Conservation (phyloP, 345 rosid species). For the Linum trigynum region DNA sequence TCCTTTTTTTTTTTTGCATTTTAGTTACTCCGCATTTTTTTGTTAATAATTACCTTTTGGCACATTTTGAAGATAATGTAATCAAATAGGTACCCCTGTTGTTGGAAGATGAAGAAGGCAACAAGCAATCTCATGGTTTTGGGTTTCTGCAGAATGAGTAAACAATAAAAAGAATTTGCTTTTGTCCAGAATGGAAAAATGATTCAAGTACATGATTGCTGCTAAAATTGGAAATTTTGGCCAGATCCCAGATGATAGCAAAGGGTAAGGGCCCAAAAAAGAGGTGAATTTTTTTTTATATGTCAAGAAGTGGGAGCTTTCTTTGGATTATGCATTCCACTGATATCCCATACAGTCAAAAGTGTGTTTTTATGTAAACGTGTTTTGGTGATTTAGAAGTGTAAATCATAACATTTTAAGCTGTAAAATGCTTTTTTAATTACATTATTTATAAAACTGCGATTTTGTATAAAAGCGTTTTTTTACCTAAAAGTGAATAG, state of each 20-base stretch:
- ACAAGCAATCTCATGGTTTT: neutral
- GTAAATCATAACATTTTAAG: too few relatives aligned
- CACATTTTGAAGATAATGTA: neutral
- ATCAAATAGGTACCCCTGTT: neutral
- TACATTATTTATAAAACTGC: too few relatives aligned
- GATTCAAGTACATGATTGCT: neutral
- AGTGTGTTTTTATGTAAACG: too few relatives aligned
- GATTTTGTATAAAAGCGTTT: too few relatives aligned
- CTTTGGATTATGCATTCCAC: slow-evolving; percentile 11
- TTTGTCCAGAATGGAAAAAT: too few relatives aligned
- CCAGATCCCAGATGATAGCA: neutral
- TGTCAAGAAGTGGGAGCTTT: neutral
- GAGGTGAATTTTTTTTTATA: neutral
- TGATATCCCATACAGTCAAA: slow-evolving; percentile 21
- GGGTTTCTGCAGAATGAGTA: neutral
- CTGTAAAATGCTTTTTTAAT: too few relatives aligned
- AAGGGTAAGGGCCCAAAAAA: too few relatives aligned
- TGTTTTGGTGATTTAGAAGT: too few relatives aligned
- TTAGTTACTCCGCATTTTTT: neutral
- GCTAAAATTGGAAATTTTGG: slow-evolving; percentile 12
- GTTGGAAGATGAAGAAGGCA: too few relatives aligned
- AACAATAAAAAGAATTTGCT: neutral
- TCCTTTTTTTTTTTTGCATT: neutral
- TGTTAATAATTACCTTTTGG: neutral
- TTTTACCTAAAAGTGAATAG: too few relatives aligned